Percentiles rank a stretch among this genome's conserved stretches.
Conservation (phyloP, 202 grass and related monocot genomes). For the Musa balbisiana region DNA sequence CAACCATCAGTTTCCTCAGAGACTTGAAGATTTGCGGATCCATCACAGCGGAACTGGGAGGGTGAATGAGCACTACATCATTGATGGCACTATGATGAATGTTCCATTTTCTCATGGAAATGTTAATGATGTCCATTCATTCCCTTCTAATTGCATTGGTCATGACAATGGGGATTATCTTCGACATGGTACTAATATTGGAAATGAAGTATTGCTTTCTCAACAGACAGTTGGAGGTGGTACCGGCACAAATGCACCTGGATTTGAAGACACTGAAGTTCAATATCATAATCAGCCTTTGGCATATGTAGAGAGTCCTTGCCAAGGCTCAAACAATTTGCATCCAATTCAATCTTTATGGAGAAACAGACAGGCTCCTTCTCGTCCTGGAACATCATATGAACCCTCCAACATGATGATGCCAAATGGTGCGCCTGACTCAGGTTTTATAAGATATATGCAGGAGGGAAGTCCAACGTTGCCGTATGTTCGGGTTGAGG, state of each 20-base stretch:
- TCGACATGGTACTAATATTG: conserved; percentile 30
- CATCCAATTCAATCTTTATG: conserved; percentile 61
- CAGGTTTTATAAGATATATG: conserved; percentile 46
- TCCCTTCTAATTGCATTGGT: conserved; percentile 35
- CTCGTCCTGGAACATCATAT: conserved; percentile 40
- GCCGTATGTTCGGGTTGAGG: conserved; percentile 37
- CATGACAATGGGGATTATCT: conserved; percentile 53
- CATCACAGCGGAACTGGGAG: conserved; percentile 40
- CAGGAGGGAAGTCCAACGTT: conserved; percentile 65
- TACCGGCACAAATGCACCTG: conserved; percentile 30
- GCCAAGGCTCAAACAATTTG: conserved; percentile 72
- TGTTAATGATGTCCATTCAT: conserved; percentile 39
- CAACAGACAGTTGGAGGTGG: conserved; percentile 43
- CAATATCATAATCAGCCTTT: conserved; percentile 55
- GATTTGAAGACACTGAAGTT: conserved; percentile 42
- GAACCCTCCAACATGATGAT: conserved; percentile 39
- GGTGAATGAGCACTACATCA: conserved; percentile 43
- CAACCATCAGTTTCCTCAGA: conserved; percentile 46
- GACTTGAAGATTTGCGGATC: conserved; percentile 51
- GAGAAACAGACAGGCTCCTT: conserved; percentile 43
- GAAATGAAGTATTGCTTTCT: conserved; percentile 54
- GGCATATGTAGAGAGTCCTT: conserved; percentile 60
- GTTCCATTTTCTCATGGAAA: conserved; percentile 48
- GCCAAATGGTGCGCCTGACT: conserved; percentile 49
- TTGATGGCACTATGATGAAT: conserved; percentile 49